Percentiles rank a stretch among this genome's conserved stretches.
Conservation (phyloP, 2,329 filamentous ascomycete species). For the Teratosphaeria nubilosa region DNA sequence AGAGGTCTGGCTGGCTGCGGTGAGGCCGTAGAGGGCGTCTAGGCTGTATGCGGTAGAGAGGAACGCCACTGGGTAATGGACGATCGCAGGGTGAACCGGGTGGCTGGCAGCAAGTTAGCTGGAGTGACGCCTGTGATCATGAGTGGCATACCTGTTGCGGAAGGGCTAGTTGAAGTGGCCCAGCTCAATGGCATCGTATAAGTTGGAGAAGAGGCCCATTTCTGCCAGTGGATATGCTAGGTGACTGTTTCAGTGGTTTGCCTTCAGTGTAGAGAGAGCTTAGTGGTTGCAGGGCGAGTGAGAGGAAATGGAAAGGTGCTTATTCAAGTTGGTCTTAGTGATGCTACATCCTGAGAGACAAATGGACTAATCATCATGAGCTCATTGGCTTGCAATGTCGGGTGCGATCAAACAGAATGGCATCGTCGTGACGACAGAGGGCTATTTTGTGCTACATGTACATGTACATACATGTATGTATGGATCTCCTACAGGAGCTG, state of each 20-base stretch:
- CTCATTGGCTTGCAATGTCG: neutral
- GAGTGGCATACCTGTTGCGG: conserved; percentile 1
- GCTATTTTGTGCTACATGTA: neutral
- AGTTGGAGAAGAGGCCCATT: conserved; percentile 1
- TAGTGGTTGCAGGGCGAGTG: neutral
- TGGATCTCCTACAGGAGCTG: no score
- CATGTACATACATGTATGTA: no score
- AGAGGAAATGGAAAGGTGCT: neutral
- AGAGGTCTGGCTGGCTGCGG: neutral
- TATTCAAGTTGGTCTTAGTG: neutral
- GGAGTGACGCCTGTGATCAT: neutral
- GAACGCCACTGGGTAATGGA: conserved; percentile 3
- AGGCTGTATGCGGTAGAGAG: conserved; percentile 3
- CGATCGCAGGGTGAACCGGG: conserved; percentile 1
- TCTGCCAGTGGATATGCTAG: neutral
- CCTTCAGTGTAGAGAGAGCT: neutral
- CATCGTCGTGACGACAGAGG: neutral
- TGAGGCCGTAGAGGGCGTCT: conserved; percentile 3
- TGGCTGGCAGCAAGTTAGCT: neutral
- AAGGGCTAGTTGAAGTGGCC: conserved; percentile 3
- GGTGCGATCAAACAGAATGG: neutral
- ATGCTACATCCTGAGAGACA: neutral
- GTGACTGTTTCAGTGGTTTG: neutral
- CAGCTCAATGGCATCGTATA: conserved; percentile 1
- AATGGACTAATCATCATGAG: neutral